phyloP scores from a whole-genome alignment of 352 stramenopile genomes.

The Globisporangium yorkense region DNA sequence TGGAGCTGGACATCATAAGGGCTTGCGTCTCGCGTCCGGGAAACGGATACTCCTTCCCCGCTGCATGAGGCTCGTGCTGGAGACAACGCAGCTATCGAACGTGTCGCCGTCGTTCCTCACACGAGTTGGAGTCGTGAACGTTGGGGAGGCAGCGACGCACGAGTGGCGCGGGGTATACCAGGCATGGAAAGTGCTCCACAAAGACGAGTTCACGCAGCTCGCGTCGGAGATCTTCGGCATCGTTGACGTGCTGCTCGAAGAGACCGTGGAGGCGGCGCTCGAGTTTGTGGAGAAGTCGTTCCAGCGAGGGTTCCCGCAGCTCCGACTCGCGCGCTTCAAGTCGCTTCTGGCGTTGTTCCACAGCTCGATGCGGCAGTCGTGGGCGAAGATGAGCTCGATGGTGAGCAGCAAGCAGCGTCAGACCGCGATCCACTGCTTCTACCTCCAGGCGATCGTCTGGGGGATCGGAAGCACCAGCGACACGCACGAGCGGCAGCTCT shows the following conservation, averaged over 20 bases:
- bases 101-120: conserved; percentile 51
- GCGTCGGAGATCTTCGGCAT: conserved; percentile 30
- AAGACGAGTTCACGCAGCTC: conserved; percentile 21
- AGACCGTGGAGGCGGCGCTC: conserved; percentile 36
- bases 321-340: conserved; percentile 13
- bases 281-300: conserved; percentile 45
- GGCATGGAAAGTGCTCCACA: conserved; percentile 36
- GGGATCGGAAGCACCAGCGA: conserved; percentile 49
- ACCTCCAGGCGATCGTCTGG: conserved; percentile 70
- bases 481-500: conserved; percentile 42
- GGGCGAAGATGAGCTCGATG: conserved; percentile 47
- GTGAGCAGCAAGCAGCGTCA: conserved; percentile 55
- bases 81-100: conserved; percentile 39
- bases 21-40: conserved; percentile 26
- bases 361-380: conserved; percentile 43
- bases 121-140: conserved; percentile 36
- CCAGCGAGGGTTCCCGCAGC: conserved; percentile 10
- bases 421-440: conserved; percentile 56
- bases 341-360: conserved; percentile 43
- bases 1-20: conserved; percentile 11
- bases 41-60: conserved; percentile 32
- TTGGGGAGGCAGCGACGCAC: conserved; percentile 5
- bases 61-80: conserved; percentile 41
- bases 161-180: conserved; percentile 28
- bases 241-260: conserved; percentile 32